Conservation (phyloP, 2,329 filamentous ascomycete species). For the Volutella citrinella region DNA sequence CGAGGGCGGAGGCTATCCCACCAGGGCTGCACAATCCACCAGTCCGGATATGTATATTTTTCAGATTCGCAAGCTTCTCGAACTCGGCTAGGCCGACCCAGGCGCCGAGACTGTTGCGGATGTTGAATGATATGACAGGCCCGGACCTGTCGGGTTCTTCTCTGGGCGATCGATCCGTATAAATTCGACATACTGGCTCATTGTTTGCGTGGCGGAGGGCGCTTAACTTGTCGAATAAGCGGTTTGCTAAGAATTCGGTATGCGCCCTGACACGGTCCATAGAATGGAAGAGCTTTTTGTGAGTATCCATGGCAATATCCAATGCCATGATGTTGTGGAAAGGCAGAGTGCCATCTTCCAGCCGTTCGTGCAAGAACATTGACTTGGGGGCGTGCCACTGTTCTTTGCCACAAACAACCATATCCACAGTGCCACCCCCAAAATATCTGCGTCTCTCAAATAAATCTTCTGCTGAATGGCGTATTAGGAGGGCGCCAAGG, state of each 20-base stretch:
- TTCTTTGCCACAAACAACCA: conserved; percentile 74
- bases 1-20: conserved; percentile 71
- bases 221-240: conserved; percentile 56
- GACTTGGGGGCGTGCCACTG: conserved; percentile 81
- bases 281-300: conserved; percentile 66
- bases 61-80: conserved; percentile 78
- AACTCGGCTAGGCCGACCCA: conserved; percentile 84
- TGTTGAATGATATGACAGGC: conserved; percentile 80
- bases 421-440: conserved; percentile 90
- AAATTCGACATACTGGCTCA: conserved; percentile 62
- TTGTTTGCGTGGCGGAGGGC: conserved; percentile 69
- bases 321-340: conserved; percentile 88
- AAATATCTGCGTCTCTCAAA: conserved; percentile 76
- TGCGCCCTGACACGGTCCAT: conserved; percentile 71
- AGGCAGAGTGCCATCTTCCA: conserved; percentile 90
- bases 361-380: conserved; percentile 68
- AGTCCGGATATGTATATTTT: conserved; percentile 79
- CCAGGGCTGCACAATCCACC: conserved; percentile 92
- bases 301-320: conserved; percentile 68
- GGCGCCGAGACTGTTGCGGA: conserved; percentile 63
- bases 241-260: conserved; percentile 60
- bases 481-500: conserved; percentile 79
- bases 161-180: conserved; percentile 38
- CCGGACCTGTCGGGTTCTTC: conserved; percentile 50
- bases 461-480: conserved; percentile 62